Conservation (phyloP, 2,329 filamentous ascomycete species). For the Monosporascus sp. region DNA sequence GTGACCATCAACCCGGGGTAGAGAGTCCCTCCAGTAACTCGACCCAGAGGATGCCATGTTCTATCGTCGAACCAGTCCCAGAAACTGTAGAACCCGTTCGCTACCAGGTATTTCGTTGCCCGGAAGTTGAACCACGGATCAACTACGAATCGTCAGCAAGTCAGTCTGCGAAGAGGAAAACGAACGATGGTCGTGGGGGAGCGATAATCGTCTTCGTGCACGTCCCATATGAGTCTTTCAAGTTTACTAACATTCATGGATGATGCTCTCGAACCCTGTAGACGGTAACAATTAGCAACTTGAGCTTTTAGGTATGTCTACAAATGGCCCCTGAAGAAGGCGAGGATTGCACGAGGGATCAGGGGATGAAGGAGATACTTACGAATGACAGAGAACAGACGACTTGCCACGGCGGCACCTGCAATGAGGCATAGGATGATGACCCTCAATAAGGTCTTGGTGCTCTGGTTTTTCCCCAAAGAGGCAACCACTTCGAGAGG, state of each 20-base stretch:
- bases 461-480: constrained; percentile 75
- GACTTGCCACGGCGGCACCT: constrained; percentile 83
- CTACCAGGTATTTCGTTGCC: constrained; percentile 94
- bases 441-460: constrained; percentile 78
- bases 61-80: constrained; percentile 99
- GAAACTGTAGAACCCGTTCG: constrained; percentile 97
- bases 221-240: constrained; percentile 3
- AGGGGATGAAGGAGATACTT: constrained; percentile 36
- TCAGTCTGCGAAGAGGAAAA: constrained; percentile 3
- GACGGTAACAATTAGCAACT: constrained; percentile 5
- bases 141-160: constrained; percentile 52
- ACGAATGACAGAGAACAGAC: constrained; percentile 98
- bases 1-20: constrained; percentile 99
- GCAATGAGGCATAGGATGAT: constrained; percentile 90
- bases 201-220: not conserved
- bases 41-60: constrained; percentile 98
- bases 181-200: constrained; percentile 17
- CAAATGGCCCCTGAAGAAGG: too few species aligned
- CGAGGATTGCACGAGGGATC: not conserved
- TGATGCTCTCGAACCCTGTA: constrained; percentile 93
- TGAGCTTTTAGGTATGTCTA: not conserved
- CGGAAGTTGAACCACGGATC: constrained; percentile 99
- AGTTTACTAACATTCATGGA: constrained; percentile 85
- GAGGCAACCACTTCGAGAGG: constrained; percentile 47
- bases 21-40: constrained; percentile 97